Evolutionary conservation across 768 basidiomycete genomes (phyloP).

Genomic region (Lactifluus volemus): DNA sequence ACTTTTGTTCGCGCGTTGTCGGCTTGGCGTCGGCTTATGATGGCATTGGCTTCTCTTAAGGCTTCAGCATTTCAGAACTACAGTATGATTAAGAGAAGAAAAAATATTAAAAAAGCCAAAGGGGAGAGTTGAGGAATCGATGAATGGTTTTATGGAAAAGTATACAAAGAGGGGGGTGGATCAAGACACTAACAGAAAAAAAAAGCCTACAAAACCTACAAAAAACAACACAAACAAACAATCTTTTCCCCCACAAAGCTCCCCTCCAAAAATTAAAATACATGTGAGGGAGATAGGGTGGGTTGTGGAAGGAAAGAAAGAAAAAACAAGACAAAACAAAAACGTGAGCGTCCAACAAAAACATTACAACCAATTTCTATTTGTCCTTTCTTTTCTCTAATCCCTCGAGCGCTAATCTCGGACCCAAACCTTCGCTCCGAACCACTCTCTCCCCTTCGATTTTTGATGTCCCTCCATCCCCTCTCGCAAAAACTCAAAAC

Average conservation of each 20-base stretch:
- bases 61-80: too few species aligned
- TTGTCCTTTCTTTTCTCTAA: background rate
- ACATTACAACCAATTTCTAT: background rate
- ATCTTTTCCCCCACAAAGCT: background rate
- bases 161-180: too few species aligned
- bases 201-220: background rate
- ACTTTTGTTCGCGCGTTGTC: too few species aligned
- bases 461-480: too few species aligned
- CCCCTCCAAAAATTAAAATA: background rate
- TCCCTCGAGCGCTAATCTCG: background rate
- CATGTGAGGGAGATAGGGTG: too few species aligned
- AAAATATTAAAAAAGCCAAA: too few species aligned
- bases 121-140: too few species aligned
- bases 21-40: too few species aligned
- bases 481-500: conserved; percentile 1
- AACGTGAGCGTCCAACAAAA: background rate
- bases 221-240: background rate
- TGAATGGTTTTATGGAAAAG: too few species aligned
- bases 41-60: too few species aligned
- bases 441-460: background rate
- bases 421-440: background rate
- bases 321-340: background rate
- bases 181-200: too few species aligned
- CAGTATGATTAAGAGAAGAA: too few species aligned
- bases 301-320: background rate